A percentile compares a stretch with the other conserved stretches of the same genome.
These are phyloP conservation scores for Kregervanrija pseudodelftensis DNA, from an alignment of 805 yeast species.

Conservation along the genomic window DNA sequence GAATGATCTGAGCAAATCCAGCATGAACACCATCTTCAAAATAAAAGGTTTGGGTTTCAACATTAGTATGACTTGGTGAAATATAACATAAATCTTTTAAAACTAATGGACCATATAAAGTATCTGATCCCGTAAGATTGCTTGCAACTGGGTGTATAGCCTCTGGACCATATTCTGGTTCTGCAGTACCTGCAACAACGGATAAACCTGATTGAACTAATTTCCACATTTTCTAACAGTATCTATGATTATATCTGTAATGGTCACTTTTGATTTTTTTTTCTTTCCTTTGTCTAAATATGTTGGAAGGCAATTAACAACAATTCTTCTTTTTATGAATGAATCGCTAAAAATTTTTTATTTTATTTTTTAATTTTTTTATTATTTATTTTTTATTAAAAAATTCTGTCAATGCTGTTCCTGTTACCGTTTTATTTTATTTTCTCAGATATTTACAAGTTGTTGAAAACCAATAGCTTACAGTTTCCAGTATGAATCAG, in stretches of 20 bases:
- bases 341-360: no score
- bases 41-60: constrained; percentile 92
- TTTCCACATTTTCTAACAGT: constrained; percentile 24
- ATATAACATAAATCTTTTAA: constrained; percentile 71
- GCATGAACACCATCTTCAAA: constrained; percentile 57
- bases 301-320: no score
- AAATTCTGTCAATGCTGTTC: no score
- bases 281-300: neutral
- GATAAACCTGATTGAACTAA: constrained; percentile 39
- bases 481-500: no score
- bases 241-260: neutral
- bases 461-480: no score
- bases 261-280: neutral
- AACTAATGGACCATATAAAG: constrained; percentile 53
- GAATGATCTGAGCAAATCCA: constrained; percentile 93
- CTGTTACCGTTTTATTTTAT: no score
- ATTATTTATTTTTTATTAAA: no score
- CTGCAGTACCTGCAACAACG: constrained; percentile 96
- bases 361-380: no score
- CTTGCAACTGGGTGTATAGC: constrained; percentile 72
- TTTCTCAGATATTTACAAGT: no score
- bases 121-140: constrained; percentile 48
- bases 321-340: no score
- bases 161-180: constrained; percentile 92
- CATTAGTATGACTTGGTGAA: constrained; percentile 75